Evolutionary conservation across 2,329 filamentous ascomycete species (phyloP), one percentile per base, ranked within the genome.

Genomic region (Hypoxylon sp.): DNA sequence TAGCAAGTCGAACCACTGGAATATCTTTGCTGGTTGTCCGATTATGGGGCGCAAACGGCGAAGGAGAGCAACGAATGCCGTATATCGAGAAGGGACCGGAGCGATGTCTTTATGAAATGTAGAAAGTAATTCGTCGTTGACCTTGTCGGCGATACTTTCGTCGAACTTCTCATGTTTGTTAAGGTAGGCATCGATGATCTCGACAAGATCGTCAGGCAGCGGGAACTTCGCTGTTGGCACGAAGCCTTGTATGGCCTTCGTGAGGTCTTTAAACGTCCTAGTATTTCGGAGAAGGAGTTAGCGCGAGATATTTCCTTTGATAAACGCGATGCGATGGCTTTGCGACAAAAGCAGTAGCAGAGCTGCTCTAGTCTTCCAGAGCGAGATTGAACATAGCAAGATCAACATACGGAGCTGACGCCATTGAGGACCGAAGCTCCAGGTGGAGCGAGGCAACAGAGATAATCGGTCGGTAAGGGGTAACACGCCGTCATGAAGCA

Each of bases 1-100:
- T 12, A 90, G 81, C 67, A 85, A 80, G 47, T 91, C 87, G 85
- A 91, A 93, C 92, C 92, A 96, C 63, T 89, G 84, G 59, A 89
- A 79, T 58, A 92, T 78, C 59, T 89, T 86, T 32, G 86, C 83
- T 1, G 89, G 84, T 9, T 87, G 87, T 60, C 84, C 85, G 57
- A 96, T 83, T 9, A 85, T 84, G 2, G 90, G 87, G 23, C 88
- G 84, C 34, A 95, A 81, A 41, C 84, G 84, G 48, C 87, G 85
- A 59, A 95, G 79, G 47, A 92, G 84, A 52, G 85, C 84, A 16
- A 94, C 82, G 78, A 94, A 96, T n/a, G 88, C 80, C 7, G 86
- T 87, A 74, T 87, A 85, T 70, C 87, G 86, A 53, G 84, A 77
- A 2, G 86, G 80, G 23, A 83, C 82, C 32, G 84, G 84, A 23